Evolutionary conservation across 1,139 yeast genomes (phyloP).

Genomic region (Hemisphaericaspora xylanilytica): DNA sequence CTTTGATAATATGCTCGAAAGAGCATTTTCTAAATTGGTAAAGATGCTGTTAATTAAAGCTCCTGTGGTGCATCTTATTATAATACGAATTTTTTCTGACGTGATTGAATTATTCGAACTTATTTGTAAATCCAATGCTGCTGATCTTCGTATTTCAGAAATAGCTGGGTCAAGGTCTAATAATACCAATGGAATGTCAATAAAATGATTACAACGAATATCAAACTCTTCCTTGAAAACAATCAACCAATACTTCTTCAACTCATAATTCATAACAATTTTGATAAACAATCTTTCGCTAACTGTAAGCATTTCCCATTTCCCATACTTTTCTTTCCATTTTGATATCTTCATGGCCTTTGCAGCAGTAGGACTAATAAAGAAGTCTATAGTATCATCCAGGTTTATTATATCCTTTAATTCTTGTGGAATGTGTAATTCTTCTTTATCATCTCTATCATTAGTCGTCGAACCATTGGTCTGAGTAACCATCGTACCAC

Average conservation of each 20-base stretch:
- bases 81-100: conserved; percentile 26
- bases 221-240: conserved; percentile 43
- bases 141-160: conserved; percentile 32
- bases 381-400: conserved; percentile 41
- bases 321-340: conserved; percentile 45
- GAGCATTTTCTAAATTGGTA: conserved; percentile 27
- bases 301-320: conserved; percentile 47
- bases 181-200: conserved; percentile 39
- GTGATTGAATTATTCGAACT: conserved; percentile 33
- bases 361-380: conserved; percentile 34
- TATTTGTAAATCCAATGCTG: conserved; percentile 44
- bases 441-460: conserved; percentile 15
- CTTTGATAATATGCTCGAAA: conserved; percentile 7
- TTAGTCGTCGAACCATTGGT: background rate
- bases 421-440: conserved; percentile 31
- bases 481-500: conserved; percentile 12
- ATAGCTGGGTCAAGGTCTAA: conserved; percentile 25
- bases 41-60: conserved; percentile 25
- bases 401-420: conserved; percentile 41
- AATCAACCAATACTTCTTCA: conserved; percentile 37
- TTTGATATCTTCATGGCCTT: conserved; percentile 41
- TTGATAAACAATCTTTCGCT: conserved; percentile 38
- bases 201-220: conserved; percentile 26
- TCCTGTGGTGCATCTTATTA: conserved; percentile 36
- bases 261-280: conserved; percentile 36